Evolutionary conservation across 2,329 filamentous ascomycete genomes (phyloP).

Genomic region (Colletotrichum spaethianum): DNA sequence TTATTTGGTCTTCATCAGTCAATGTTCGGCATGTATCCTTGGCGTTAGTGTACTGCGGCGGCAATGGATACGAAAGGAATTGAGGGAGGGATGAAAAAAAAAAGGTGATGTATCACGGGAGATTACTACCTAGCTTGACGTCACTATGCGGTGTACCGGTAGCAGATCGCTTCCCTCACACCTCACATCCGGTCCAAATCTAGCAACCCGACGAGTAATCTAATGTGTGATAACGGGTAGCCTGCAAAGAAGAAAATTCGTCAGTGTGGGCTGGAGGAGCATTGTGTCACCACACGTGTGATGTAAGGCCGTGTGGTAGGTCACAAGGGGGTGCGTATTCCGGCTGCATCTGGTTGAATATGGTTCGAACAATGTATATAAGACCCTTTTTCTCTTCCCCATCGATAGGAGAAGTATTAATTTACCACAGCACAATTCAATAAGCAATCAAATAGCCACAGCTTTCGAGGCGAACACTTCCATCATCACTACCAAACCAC

Average conservation of each 20-base stretch:
- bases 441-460: not conserved
- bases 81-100: not conserved
- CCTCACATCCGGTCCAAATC: conserved; percentile 14
- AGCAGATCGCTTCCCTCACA: conserved; percentile 32
- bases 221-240: conserved; percentile 18
- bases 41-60: not conserved
- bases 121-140: conserved; percentile 34
- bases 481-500: conserved; percentile 32
- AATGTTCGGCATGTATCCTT: not conserved
- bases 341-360: conserved; percentile 2
- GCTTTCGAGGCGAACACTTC: not conserved
- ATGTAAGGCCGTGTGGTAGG: conserved; percentile 35
- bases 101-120: conserved; percentile 33
- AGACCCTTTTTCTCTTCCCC: conserved; percentile 6
- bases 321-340: conserved; percentile 14
- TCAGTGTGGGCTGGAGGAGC: conserved; percentile 15
- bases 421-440: conserved; percentile 5
- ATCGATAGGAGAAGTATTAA: accelerated
- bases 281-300: conserved; percentile 37
- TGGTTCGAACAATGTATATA: conserved; percentile 26
- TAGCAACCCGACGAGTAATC: not conserved
- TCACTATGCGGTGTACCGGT: conserved; percentile 35
- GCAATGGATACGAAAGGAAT: not conserved
- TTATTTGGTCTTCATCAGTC: not conserved
- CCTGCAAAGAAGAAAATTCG: not conserved